A percentile compares a stretch with the other conserved stretches of the same genome.
Evolutionary conservation across 1,139 yeast genomes (phyloP).

Genomic region (Kluyveromyces sp.): DNA sequence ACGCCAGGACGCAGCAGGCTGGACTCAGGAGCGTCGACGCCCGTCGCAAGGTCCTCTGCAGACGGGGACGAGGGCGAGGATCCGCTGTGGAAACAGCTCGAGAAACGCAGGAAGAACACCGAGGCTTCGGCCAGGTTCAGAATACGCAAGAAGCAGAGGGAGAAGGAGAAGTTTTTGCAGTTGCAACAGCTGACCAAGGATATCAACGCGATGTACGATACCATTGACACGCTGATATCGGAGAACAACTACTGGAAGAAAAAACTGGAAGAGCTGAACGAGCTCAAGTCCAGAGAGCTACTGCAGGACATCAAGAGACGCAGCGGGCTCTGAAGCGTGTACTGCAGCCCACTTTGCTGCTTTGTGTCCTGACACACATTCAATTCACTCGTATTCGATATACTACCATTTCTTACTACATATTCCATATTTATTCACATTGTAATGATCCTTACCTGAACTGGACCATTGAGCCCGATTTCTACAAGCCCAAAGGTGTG

Average conservation of each 20-base stretch:
- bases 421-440: background rate
- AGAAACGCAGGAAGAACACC: conserved; percentile 24
- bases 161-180: conserved; percentile 20
- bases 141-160: conserved; percentile 24
- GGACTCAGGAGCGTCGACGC: conserved; percentile 1
- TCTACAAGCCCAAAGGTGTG: too few relatives aligned
- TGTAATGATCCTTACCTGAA: background rate
- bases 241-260: conserved; percentile 28
- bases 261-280: conserved; percentile 24
- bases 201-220: conserved; percentile 20
- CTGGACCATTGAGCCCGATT: background rate
- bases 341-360: too few relatives aligned
- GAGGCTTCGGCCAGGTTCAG: conserved; percentile 31
- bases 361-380: too few relatives aligned
- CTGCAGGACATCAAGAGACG: conserved; percentile 22
- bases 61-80: conserved; percentile 5
- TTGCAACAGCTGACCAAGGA: conserved; percentile 19
- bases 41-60: background rate
- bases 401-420: background rate
- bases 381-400: too few relatives aligned
- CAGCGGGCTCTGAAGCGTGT: conserved; percentile 5
- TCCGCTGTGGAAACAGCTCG: conserved; percentile 11
- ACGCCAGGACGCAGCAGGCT: background rate
- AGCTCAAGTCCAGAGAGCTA: conserved; percentile 23
- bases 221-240: conserved; percentile 20